Evolutionary conservation across 2,329 filamentous ascomycete species (phyloP), one percentile per base, ranked within the genome.

Genomic region (Scedosporium apiospermum): DNA sequence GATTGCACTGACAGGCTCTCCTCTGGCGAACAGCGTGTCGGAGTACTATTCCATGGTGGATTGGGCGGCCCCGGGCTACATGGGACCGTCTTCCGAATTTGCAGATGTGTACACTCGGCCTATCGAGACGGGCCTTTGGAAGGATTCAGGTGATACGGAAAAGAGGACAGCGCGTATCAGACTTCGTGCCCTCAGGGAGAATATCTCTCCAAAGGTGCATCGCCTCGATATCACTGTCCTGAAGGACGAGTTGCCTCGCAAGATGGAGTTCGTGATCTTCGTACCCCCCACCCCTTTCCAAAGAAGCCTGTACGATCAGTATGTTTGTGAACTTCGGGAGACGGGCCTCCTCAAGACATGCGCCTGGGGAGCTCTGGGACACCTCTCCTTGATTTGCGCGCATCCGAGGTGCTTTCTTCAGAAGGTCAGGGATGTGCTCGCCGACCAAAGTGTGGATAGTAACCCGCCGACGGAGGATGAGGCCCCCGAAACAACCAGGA

Each of bases 21-120:
- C 93, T 0, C 77, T 97, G 60, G 87, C 90, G 4, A 97, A 96
- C 70, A 89, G 91, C 60, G 85, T 96, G 0, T 77, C 82, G 30
- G 93, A 97, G 68, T 96, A 96, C 69, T 91, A 88, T 69, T 77
- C 86, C n/a, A 90, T 96, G 84, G 88, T 96, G 63, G 83, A 93
- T 65, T 96, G 91, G 91, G 86, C 95, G 60, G 87, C 90, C 1
- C 89, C 90, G 0, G 85, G 84, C 26, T 96, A 90, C 70, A 79
- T 96, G 2, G 91, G 91, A 0, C 80, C 83, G 3, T 73, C 80
- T 9, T 68, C 73, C 0, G 88, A 93, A 68, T 97, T 97, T 71
- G 81, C 79, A 21, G 71, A 78, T 0, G 82, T 86, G n/a, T 96
- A 88, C 70, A 82, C 85, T 4, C 80, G 80, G 3, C 90, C 90